Evolutionary conservation across 495 filamentous ascomycete genomes (phyloP).

Genomic region (Baudoinia panamericana): DNA sequence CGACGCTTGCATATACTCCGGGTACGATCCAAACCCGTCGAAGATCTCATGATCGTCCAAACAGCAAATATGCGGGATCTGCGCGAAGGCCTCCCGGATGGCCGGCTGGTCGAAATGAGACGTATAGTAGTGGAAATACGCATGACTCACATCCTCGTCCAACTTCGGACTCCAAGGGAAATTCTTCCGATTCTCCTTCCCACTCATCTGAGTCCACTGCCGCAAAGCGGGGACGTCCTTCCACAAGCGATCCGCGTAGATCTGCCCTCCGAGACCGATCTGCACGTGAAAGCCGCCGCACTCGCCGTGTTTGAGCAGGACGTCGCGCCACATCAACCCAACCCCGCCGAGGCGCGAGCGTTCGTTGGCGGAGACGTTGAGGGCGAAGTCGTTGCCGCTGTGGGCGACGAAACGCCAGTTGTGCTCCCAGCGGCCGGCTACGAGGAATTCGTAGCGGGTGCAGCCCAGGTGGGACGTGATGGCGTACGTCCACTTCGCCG

Average conservation of each 20-base stretch:
- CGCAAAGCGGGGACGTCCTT: constrained; percentile 83
- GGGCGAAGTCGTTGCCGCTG: constrained; percentile 86
- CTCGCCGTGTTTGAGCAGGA: constrained; percentile 92
- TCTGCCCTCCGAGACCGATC: constrained; percentile 82
- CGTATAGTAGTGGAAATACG: constrained; percentile 98
- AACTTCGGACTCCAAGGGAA: constrained; percentile 82
- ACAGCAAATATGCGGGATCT: constrained; percentile 86
- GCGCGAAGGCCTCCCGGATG: constrained; percentile 85
- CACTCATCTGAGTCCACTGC: constrained; percentile 84
- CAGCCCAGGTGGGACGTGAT: constrained; percentile 94
- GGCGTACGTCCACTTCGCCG: constrained; percentile 94
- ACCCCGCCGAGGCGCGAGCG: constrained; percentile 71
- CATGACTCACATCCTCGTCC: constrained; percentile 87
- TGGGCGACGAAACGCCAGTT: constrained; percentile 96
- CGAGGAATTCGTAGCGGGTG: constrained; percentile 95
- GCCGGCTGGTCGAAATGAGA: constrained; percentile 94
- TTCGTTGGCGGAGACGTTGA: constrained; percentile 75
- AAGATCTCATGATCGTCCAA: constrained; percentile 98
- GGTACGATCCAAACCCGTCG: constrained; percentile 94
- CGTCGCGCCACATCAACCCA: constrained; percentile 97
- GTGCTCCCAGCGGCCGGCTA: constrained; percentile 77
- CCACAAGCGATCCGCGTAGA: constrained; percentile 93
- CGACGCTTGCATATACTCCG: constrained; percentile 94
- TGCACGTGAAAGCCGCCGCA: constrained; percentile 92
- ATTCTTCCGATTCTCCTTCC: constrained; percentile 83